Conservation (phyloP, 306 rosid genomes). For the Inga laurina region DNA sequence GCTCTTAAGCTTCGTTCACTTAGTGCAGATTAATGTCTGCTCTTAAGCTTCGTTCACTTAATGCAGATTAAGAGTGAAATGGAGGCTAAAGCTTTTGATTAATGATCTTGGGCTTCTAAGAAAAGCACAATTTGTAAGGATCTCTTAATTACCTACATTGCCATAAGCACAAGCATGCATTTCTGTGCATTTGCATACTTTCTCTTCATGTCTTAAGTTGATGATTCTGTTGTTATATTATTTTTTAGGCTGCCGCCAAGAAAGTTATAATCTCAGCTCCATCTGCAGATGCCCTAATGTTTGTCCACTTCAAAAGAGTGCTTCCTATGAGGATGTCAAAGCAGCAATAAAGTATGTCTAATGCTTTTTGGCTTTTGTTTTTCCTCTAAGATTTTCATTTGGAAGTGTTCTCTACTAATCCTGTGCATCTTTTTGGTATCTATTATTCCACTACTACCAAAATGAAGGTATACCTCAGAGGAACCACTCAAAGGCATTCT, state of each 20-base stretch:
- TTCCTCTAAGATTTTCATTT: background rate
- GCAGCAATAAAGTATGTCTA: slow-evolving; percentile 76
- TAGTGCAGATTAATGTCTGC: slow-evolving; percentile 43
- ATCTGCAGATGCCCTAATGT: slow-evolving; percentile 99
- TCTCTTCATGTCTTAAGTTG: background rate
- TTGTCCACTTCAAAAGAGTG: slow-evolving; percentile 84
- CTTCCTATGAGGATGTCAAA: slow-evolving; percentile 90
- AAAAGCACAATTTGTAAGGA: too few species aligned
- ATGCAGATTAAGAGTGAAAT: too few species aligned
- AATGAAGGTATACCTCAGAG: slow-evolving; percentile 77
- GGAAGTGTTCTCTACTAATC: slow-evolving; percentile 10
- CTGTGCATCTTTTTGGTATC: background rate
- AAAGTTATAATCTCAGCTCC: slow-evolving; percentile 97
- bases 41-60: too few species aligned
- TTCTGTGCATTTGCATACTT: background rate
- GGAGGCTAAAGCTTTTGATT: too few species aligned
- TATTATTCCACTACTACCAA: slow-evolving; percentile 20
- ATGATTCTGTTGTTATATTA: slow-evolving; percentile 29
- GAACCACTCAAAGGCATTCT: slow-evolving; percentile 88
- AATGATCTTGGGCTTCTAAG: too few species aligned
- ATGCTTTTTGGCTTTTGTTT: background rate
- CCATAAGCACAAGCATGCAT: too few species aligned
- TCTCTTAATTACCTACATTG: too few species aligned
- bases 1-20: slow-evolving; percentile 15
- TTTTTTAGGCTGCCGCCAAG: slow-evolving; percentile 86